Evolutionary conservation across 164 flowering plant genomes (phyloP).

Genomic region (Tinospora cordifolia): DNA sequence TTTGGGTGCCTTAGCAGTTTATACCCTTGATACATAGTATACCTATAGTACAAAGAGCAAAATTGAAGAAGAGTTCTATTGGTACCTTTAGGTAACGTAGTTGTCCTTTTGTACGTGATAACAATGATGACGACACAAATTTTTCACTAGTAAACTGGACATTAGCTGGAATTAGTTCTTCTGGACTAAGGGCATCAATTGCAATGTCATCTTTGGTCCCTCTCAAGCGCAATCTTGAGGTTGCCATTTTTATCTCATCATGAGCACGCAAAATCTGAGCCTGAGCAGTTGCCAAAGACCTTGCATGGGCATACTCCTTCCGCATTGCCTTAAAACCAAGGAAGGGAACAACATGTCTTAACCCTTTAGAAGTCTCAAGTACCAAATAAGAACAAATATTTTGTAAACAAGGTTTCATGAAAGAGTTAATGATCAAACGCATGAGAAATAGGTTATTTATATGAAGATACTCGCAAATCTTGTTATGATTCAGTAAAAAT

Average conservation of each 20-base stretch:
- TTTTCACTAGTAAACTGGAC: conserved; percentile 61
- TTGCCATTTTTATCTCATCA: conserved; percentile 93
- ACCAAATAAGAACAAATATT: conserved; percentile 3
- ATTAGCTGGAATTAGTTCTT: conserved; percentile 52
- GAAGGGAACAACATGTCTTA: not conserved
- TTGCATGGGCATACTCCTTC: conserved; percentile 76
- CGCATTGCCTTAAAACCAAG: conserved; percentile 57
- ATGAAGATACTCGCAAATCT: not conserved
- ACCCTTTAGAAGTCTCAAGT: not conserved
- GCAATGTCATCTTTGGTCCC: conserved; percentile 52
- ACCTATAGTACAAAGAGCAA: not conserved
- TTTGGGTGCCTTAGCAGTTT: not conserved
- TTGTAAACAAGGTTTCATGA: not conserved
- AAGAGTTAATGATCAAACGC: not conserved
- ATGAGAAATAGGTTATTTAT: not conserved
- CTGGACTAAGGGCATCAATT: conserved; percentile 50
- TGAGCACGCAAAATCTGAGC: conserved; percentile 75
- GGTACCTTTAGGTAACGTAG: conserved; percentile 82
- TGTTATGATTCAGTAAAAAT: not conserved
- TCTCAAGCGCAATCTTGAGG: conserved; percentile 63
- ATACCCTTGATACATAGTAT: not conserved
- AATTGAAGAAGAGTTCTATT: not conserved
- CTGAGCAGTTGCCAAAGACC: conserved; percentile 73
- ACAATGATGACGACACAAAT: conserved; percentile 39
- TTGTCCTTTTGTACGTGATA: conserved; percentile 67